Evolutionary conservation across 768 basidiomycete species (phyloP), one percentile per base, ranked within the genome.

Genomic region (Agaricus sinodeliciosus): DNA sequence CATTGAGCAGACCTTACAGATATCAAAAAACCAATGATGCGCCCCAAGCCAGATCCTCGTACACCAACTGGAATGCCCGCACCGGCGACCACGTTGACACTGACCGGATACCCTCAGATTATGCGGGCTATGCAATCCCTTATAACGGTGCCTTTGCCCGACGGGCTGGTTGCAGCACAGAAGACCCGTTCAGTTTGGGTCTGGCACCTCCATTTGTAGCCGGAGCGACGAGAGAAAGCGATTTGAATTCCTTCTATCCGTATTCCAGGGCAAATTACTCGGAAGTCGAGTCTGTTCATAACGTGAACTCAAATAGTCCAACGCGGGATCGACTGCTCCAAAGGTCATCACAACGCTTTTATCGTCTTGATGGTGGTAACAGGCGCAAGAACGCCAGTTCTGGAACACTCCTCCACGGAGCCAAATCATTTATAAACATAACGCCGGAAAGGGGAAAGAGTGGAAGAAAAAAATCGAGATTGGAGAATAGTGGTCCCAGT

Each of bases 341-440:
- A 28, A 35, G 28, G 37, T 13, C 43, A 49, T 13, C 27, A 4
- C 56, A 35, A 11, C 45, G 4, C 13, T 37, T 42, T 12, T 39
- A 39, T n/a, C n/a, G 6, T 19, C 5, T 31, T 9, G 36, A 35
- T 5, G 9, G 31, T 43, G 35, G 39, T 19, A 36, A 45, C 37
- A 48, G 52, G 19, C 45, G 12, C 37, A 49, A 3, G 44, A 58
- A 42, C 27, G 25, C 34, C 12, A 39, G 18, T 37, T 42, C 43
- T 12, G 46, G 54, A 36, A 57, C 42, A 42, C 55, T 34, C 15
- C 48, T 54, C 9, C 56, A 58, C 9, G 50, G 55, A 5, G 62
- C 65, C 2, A 65, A 55, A 49, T 72, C 72, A 8, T 73, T 73
- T 55, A 73, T 73, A 28, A 65, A 71, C 53, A 67, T 73, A 49